Evolutionary conservation across 768 basidiomycete species (phyloP), one percentile per base, ranked within the genome.

Genomic region (Kwoniella sp.): DNA sequence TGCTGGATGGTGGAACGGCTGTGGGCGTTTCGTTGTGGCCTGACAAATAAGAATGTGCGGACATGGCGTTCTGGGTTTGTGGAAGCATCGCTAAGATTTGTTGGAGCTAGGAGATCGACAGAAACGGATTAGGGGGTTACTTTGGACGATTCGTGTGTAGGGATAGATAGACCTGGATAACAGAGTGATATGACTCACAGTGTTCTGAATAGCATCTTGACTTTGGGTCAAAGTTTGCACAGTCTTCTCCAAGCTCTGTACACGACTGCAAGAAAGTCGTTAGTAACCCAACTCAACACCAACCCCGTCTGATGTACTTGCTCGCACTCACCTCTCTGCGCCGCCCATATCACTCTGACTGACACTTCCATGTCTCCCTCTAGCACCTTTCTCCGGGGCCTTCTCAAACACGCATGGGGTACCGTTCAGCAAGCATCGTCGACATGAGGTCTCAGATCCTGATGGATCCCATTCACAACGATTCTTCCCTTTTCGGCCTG

Each of bases 401-500:
- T 79, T 79, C 63, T 73, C 78, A 52, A 76, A 79, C 0, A 77
- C 69, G 46, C 78, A 79, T 12, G 68, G 56, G 1, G 71, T 65
- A 0, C 70, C 70, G 46, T 76, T 74, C 12, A 67, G 47, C 24
- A 64, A 22, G 65, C 78, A 79, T 40, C 78, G 67, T 24, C 69
- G 62, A 59, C 78, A 72, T 1, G 68, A 36, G 30, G 48, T 52
- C 47, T 60, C 68, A 6, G 50, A 49, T 8, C 64, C 64, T 15
- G 62, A 56, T 13, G 68, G 69, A 64, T 77, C 77, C 27, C 68
- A 64, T 63, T 79, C 76, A 49, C 78, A 79, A 30, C 78, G 46
- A 49, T 79, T 79, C 62, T 79, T 79, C 13, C 78, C 78, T 60
- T 65, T 70, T 1, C 78, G 73, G 65, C 72, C 72, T 76, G 56